A percentile compares a stretch with the other conserved stretches of the same genome.
These are phyloP conservation scores for Pyronema domesticum DNA, from an alignment of 495 filamentous ascomycete genomes.

Conservation along the genomic window DNA sequence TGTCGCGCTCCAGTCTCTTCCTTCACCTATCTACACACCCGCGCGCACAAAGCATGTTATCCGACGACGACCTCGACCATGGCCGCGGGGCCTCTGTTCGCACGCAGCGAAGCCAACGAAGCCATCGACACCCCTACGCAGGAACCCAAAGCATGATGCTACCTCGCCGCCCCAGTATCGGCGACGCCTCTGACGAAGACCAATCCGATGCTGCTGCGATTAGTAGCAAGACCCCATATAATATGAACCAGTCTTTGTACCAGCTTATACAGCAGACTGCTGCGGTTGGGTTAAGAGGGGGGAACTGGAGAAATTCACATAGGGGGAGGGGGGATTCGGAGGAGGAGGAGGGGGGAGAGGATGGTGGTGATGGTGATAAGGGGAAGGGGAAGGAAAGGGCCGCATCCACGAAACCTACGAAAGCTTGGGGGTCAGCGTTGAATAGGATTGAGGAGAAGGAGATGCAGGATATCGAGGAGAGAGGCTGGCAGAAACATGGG, in stretches of 20 bases:
- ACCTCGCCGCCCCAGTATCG: conserved; percentile 7
- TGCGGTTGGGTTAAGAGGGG: too few relatives aligned
- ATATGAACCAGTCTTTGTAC: conserved; percentile 91
- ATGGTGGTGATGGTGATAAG: conserved; percentile 13
- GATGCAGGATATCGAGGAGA: neutral
- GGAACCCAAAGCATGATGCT: conserved; percentile 19
- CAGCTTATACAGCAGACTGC: conserved; percentile 66
- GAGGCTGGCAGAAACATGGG: neutral
- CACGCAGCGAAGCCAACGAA: too few relatives aligned
- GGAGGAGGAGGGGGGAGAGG: conserved; percentile 29
- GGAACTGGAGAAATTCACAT: too few relatives aligned
- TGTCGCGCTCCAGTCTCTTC: too few relatives aligned
- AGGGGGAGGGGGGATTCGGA: conserved; percentile 35
- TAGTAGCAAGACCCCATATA: conserved; percentile 25
- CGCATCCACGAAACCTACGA: neutral
- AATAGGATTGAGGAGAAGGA: conserved; percentile 2
- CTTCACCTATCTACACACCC: too few relatives aligned
- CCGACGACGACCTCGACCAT: neutral
- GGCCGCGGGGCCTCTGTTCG: too few relatives aligned
- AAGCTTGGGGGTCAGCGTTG: conserved; percentile 1
- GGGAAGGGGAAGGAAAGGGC: neutral
- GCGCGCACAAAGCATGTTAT: neutral
- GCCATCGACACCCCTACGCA: neutral
- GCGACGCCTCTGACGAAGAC: conserved; percentile 12
- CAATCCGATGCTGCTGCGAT: conserved; percentile 20